Percentiles rank a stretch among this genome's conserved stretches.
Conservation (phyloP, 306 rosid genomes). For the Acacia confusa region DNA sequence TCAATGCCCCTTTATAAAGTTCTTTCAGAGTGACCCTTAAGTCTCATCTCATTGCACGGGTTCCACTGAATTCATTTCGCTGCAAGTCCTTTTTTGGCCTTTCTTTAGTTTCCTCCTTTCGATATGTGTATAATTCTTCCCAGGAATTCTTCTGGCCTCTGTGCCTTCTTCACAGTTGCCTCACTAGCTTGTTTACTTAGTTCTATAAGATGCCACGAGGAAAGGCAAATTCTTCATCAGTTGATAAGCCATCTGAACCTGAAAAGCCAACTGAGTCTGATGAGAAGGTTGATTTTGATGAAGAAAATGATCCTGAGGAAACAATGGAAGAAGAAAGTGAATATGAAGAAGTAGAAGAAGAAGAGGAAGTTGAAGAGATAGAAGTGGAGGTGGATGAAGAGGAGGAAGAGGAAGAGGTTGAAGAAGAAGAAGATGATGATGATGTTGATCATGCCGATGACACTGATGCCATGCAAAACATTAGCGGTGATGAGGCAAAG, state of each 20-base stretch:
- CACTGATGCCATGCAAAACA: conserved; percentile 38
- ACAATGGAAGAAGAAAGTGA: conserved; percentile 80
- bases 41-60: conserved; percentile 57
- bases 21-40: conserved; percentile 53
- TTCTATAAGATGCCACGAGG: conserved; percentile 79
- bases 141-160: conserved; percentile 96
- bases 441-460: conserved; percentile 2
- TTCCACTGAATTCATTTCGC: conserved; percentile 57
- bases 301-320: conserved; percentile 74
- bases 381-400: conserved; percentile 50
- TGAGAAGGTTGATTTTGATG: conserved; percentile 77
- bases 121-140: conserved; percentile 82
- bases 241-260: conserved; percentile 59
- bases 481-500: conserved; percentile 36
- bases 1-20: conserved; percentile 50
- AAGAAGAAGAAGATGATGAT: conserved; percentile 64
- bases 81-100: conserved; percentile 71
- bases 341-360: conserved; percentile 86
- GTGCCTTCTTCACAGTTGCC: conserved; percentile 98
- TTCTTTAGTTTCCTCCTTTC: conserved; percentile 82
- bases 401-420: conserved; percentile 34
- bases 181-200: conserved; percentile 79
- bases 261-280: conserved; percentile 72
- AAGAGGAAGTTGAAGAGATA: conserved; percentile 73
- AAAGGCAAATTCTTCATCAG: conserved; percentile 65